Conservation (phyloP, 108 stramenopile species). For the Mayamaea pseudoterrestris region DNA sequence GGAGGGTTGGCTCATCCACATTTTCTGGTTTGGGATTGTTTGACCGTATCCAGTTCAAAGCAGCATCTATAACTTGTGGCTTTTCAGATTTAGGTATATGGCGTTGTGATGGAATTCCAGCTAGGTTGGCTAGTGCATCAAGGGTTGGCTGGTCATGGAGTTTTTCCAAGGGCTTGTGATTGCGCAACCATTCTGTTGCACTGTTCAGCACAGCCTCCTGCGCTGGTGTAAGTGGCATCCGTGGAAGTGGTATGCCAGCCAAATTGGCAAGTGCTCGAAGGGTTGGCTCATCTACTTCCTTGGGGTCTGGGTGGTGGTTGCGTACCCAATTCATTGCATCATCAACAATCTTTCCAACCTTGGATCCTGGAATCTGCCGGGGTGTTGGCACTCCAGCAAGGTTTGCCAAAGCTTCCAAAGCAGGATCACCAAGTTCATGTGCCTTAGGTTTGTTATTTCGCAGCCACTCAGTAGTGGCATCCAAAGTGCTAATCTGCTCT, state of each 20-base stretch:
- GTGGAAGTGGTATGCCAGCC: conserved; percentile 2
- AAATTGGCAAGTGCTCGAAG: neutral
- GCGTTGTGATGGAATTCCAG: neutral
- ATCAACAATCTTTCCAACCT: conserved; percentile 5
- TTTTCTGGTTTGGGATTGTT: conserved; percentile 4
- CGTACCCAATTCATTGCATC: conserved; percentile 13
- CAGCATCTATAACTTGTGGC: conserved; percentile 9
- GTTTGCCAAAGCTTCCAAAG: conserved; percentile 2
- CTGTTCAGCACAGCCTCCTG: conserved; percentile 1
- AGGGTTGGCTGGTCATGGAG: conserved; percentile 3
- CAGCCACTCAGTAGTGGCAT: conserved; percentile 20
- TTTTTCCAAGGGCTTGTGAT: neutral
- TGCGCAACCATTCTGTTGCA: conserved; percentile 7
- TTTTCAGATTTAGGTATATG: neutral
- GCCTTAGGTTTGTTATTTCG: conserved; percentile 8
- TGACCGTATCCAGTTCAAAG: conserved; percentile 20
- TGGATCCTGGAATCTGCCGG: neutral
- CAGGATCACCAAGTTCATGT: conserved; percentile 5
- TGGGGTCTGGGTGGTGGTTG: neutral
- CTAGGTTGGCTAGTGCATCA: neutral
- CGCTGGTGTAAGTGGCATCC: neutral
- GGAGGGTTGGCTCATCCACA: conserved; percentile 5
- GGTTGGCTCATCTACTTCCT: conserved; percentile 5
- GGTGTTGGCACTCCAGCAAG: conserved; percentile 4
- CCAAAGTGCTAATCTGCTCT: conserved; percentile 5